phyloP scores from a whole-genome alignment of 139 green algal species.

The Eudorina sp. region DNA sequence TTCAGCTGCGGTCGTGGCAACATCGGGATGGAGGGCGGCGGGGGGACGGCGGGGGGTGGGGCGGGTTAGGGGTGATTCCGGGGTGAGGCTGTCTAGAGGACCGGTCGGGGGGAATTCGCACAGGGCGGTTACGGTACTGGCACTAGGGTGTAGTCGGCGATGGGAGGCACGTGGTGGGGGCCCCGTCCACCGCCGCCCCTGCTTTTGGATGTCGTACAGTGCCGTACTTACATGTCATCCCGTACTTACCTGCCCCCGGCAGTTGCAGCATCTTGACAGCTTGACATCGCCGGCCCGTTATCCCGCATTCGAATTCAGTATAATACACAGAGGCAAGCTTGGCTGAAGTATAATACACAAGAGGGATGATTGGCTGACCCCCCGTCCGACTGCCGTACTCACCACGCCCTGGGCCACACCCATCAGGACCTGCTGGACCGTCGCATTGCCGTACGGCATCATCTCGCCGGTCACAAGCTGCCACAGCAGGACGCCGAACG shows the following conservation, averaged over 20 bases:
- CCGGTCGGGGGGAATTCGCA: background rate
- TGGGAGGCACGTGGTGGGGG: background rate
- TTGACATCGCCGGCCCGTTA: no score
- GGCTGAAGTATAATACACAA: no score
- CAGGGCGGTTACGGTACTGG: background rate
- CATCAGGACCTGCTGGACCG: conserved; percentile 19
- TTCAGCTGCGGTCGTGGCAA: background rate
- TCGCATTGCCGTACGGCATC: conserved; percentile 26
- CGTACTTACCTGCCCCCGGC: no score
- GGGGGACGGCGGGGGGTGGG: background rate
- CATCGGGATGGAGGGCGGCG: background rate
- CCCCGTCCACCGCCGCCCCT: no score
- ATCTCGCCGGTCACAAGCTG: conserved; percentile 19
- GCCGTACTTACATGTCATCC: no score
- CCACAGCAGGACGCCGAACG: conserved; percentile 41
- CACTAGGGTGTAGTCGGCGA: background rate
- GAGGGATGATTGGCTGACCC: no score
- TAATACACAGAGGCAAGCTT: no score
- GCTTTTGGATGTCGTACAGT: no score
- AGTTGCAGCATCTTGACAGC: no score
- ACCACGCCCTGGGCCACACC: conserved; percentile 24
- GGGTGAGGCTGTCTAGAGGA: background rate
- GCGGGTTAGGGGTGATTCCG: background rate
- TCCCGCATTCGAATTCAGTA: no score
- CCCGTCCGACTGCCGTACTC: no score